These are phyloP conservation scores for Podila clonocystis DNA, from an alignment of 192 early-diverging fungal species.

Conservation along the genomic window DNA sequence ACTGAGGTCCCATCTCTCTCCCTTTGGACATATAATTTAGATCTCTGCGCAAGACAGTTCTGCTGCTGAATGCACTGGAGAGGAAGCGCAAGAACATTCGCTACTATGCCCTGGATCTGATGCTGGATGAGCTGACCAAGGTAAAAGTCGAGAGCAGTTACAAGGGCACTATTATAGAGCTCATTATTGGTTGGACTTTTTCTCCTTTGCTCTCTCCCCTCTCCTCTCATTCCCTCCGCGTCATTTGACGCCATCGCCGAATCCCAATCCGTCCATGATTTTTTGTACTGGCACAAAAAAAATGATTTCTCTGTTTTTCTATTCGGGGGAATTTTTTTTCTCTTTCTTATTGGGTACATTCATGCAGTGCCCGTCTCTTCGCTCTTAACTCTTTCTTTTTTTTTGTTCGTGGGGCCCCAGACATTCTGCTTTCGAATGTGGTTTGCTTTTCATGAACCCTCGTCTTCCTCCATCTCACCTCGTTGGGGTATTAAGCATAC, in stretches of 20 bases:
- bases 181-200: too few species aligned
- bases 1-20: neutral
- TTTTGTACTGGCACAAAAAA: neutral
- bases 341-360: too few species aligned
- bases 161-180: neutral
- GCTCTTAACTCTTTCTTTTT: neutral
- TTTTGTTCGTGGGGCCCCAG: too few species aligned
- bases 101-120: conserved; percentile 93
- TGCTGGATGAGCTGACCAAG: conserved; percentile 75
- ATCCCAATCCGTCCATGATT: too few species aligned
- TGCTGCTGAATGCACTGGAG: conserved; percentile 82
- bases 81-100: conserved; percentile 66
- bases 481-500: too few species aligned
- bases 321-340: too few species aligned
- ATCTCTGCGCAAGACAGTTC: conserved; percentile 88
- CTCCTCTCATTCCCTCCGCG: neutral
- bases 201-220: too few species aligned
- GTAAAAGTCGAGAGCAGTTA: neutral
- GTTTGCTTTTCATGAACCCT: too few species aligned
- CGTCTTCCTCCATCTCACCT: too few species aligned
- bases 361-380: too few species aligned
- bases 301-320: neutral
- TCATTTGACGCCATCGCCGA: conserved; percentile 44
- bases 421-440: too few species aligned
- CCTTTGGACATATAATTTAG: conserved; percentile 29